Evolutionary conservation across 1,139 yeast species (phyloP).

Genomic region (Pichia sp.): DNA sequence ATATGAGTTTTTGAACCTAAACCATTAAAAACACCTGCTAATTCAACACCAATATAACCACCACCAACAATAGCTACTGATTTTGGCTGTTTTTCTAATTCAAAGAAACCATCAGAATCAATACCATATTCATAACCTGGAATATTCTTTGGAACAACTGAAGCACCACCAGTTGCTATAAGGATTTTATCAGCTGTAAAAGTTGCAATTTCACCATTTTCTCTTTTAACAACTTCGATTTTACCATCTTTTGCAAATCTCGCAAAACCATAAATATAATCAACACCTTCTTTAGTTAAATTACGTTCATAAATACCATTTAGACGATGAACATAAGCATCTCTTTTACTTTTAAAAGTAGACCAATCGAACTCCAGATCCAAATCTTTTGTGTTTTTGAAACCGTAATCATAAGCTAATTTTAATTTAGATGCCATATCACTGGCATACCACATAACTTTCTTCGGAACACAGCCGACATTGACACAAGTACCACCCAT

Average conservation of each 20-base stretch:
- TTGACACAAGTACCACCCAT: slow-evolving; percentile 99
- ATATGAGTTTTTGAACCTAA: slow-evolving; percentile 84
- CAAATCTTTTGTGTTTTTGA: slow-evolving; percentile 37
- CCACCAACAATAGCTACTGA: slow-evolving; percentile 95
- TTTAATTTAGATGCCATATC: slow-evolving; percentile 72
- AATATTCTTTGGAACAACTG: slow-evolving; percentile 61
- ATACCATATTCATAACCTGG: slow-evolving; percentile 82
- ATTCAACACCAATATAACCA: slow-evolving; percentile 94
- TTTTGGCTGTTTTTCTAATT: slow-evolving; percentile 74
- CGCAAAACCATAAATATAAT: slow-evolving; percentile 84
- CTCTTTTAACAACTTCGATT: slow-evolving; percentile 67
- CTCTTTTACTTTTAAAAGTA: slow-evolving; percentile 75
- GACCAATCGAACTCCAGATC: slow-evolving; percentile 65
- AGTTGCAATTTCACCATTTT: slow-evolving; percentile 45
- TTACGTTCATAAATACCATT: slow-evolving; percentile 92
- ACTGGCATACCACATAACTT: slow-evolving; percentile 97
- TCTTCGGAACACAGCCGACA: slow-evolving; percentile 98
- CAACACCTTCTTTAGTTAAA: slow-evolving; percentile 82
- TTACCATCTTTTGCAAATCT: slow-evolving; percentile 62
- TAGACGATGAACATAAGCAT: slow-evolving; percentile 78
- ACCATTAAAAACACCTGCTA: slow-evolving; percentile 88
- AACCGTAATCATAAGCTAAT: slow-evolving; percentile 79
- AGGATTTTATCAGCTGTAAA: slow-evolving; percentile 78
- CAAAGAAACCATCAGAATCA: slow-evolving; percentile 89
- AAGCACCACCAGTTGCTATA: slow-evolving; percentile 91